Evolutionary conservation across 805 yeast genomes (phyloP), one percentile per base, ranked within the genome.

Genomic region (Candida tibetensis): DNA sequence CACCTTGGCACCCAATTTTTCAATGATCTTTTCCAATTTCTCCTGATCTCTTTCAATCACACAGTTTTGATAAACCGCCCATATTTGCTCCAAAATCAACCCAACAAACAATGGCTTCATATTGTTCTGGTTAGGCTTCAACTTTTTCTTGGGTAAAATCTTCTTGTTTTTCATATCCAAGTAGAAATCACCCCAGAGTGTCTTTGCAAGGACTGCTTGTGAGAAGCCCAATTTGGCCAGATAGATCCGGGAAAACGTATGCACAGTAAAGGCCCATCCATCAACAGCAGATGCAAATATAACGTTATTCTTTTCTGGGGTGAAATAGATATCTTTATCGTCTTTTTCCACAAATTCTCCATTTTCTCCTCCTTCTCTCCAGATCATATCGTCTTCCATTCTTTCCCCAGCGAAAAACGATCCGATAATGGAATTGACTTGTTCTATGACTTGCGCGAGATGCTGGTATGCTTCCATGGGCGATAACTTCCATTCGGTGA

Each of bases 201-300:
- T 88, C 53, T 85, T 85, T 41, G 82, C 82, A 31, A 93, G 71
- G 37, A 79, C 86, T 14, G 79, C 78, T 45, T 89, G 80, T 46
- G 86, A 85, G 48, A 91, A 83, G 0, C 95, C 96, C 14, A 91
- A 66, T 52, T 88, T 88, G 34, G 78, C 77, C 63, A 84, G 93
- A 57, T 88, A 87, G 23, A 93, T 79, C 40, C 84, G 81, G 5
- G 96, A 85, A 61, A 93, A 85, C 48, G 93, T 96, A 36, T 86
- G 79, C 34, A 93, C 71, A 30, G 87, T 85, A 60, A 93, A 93
- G 1, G 98, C 99, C 98, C 99, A 93, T 9, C 98, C 98, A 63
- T 93, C 99, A 14, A 85, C 71, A 1, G 99, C 99, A 19, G 79
- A 73, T 0, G 95, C 91, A 67, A 91, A 91, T 0, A 91, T 78